These are phyloP conservation scores for Oryza coarctata DNA, from an alignment of 176 grass and related monocot species.

Conservation along the genomic window DNA sequence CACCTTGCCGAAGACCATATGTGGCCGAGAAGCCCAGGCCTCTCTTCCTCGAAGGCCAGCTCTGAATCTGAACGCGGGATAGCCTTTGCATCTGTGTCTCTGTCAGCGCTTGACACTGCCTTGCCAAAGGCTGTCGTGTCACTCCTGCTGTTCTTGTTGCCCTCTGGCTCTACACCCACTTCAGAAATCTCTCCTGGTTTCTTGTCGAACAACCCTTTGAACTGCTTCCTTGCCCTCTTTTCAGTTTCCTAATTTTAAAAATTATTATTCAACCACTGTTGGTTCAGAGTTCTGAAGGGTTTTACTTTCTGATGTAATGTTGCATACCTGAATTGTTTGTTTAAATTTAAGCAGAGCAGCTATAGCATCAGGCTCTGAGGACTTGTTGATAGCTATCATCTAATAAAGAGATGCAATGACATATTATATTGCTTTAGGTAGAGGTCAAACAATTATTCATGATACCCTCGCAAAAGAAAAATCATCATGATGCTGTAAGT, in stretches of 20 bases:
- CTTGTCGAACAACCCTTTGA: constrained; percentile 98
- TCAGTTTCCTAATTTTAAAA: constrained; percentile 60
- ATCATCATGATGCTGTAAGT: background rate
- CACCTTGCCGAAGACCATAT: constrained; percentile 63
- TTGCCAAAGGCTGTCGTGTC: constrained; percentile 15
- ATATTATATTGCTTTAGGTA: background rate
- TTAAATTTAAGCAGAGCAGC: constrained; percentile 82
- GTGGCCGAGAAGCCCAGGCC: constrained; percentile 52
- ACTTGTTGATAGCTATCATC: constrained; percentile 79
- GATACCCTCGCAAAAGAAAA: no score
- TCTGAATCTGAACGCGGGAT: constrained; percentile 10
- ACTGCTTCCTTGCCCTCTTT: constrained; percentile 84
- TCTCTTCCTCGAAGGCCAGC: constrained; percentile 57
- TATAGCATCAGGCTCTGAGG: constrained; percentile 74
- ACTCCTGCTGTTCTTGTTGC: background rate
- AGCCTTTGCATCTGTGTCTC: constrained; percentile 6
- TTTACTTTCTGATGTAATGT: background rate
- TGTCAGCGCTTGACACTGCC: constrained; percentile 21
- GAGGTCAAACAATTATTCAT: background rate
- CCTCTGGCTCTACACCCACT: constrained; percentile 40
- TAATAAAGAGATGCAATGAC: constrained; percentile 30
- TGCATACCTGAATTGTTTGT: constrained; percentile 71
- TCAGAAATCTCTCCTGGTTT: constrained; percentile 89
- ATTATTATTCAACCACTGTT: background rate
- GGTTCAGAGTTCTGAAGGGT: background rate